A percentile compares a stretch with the other conserved stretches of the same genome.
Evolutionary conservation across 345 rosid genomes (phyloP).

Genomic region (Bruguiera sexangula): DNA sequence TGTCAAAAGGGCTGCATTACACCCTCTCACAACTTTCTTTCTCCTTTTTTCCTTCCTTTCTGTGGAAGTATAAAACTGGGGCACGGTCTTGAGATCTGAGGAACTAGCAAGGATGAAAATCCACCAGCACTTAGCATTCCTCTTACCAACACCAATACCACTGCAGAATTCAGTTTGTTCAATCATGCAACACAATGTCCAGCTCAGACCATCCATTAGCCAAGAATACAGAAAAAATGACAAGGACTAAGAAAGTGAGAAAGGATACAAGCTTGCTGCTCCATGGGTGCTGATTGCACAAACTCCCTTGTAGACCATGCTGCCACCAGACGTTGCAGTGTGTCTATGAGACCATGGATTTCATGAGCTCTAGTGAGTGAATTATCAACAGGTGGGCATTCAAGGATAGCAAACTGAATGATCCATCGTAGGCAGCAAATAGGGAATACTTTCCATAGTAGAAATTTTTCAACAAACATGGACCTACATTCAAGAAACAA

Average conservation of each 20-base stretch:
- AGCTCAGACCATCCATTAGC: background rate
- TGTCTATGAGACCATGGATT: slow-evolving; percentile 45
- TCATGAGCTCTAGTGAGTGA: slow-evolving; percentile 39
- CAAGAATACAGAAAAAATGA: too few species aligned
- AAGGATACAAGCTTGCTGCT: slow-evolving; percentile 99
- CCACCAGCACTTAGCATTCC: background rate
- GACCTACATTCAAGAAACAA: slow-evolving; percentile 46
- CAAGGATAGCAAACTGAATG: slow-evolving; percentile 76
- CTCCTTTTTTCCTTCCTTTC: background rate
- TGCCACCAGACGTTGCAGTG: slow-evolving; percentile 51
- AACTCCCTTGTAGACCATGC: slow-evolving; percentile 84
- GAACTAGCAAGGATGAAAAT: slow-evolving; percentile 1
- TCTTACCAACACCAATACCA: background rate
- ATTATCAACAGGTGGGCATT: slow-evolving; percentile 56
- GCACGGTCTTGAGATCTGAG: background rate
- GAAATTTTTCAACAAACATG: slow-evolving; percentile 76
- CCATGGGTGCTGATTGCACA: slow-evolving; percentile 64
- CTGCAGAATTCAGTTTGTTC: background rate
- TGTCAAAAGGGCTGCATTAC: background rate
- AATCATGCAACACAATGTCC: background rate
- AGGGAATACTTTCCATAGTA: slow-evolving; percentile 95
- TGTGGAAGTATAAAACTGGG: background rate
- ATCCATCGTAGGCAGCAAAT: slow-evolving; percentile 83
- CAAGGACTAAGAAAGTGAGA: slow-evolving; percentile 13
- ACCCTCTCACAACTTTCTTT: background rate